Evolutionary conservation across 257 asterid species (phyloP).

Genomic region (Catharanthus roseus): DNA sequence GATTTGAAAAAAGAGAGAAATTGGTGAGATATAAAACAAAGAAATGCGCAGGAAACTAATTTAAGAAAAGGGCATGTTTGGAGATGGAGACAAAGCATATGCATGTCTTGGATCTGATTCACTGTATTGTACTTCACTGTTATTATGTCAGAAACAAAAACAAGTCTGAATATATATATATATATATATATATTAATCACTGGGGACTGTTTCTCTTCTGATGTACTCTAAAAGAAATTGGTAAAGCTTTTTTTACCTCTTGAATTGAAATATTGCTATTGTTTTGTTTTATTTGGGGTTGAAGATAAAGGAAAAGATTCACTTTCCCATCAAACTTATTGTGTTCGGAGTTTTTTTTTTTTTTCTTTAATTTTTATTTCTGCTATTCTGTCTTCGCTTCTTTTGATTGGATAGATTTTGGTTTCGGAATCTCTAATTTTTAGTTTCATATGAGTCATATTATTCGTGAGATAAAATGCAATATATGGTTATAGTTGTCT

Average conservation of each 20-base stretch:
- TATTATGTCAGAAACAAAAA: background rate
- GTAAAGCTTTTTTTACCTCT: background rate
- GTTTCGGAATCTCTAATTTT: too few species aligned
- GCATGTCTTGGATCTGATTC: slow-evolving; percentile 6
- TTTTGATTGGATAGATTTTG: too few species aligned
- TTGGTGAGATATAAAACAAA: too few species aligned
- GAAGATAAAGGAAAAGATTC: background rate
- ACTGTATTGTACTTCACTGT: slow-evolving; percentile 2
- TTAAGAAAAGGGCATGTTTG: background rate
- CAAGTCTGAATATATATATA: background rate
- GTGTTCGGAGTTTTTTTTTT: background rate
- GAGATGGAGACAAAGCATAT: background rate
- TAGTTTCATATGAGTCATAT: too few species aligned
- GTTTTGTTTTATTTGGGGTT: background rate
- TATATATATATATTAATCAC: too few species aligned
- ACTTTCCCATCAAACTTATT: background rate
- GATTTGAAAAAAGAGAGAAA: too few species aligned
- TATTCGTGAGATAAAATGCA: too few species aligned
- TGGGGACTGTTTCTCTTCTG: too few species aligned
- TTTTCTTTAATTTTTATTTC: too few species aligned
- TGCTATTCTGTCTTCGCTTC: background rate
- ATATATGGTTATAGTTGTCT: too few species aligned
- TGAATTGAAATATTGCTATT: background rate
- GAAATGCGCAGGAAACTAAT: too few species aligned
- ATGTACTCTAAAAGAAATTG: too few species aligned